Evolutionary conservation across 1,284 basidiomycete genomes (phyloP), one percentile per base, ranked within the genome.

Genomic region (Cryptococcus maquisensis): DNA sequence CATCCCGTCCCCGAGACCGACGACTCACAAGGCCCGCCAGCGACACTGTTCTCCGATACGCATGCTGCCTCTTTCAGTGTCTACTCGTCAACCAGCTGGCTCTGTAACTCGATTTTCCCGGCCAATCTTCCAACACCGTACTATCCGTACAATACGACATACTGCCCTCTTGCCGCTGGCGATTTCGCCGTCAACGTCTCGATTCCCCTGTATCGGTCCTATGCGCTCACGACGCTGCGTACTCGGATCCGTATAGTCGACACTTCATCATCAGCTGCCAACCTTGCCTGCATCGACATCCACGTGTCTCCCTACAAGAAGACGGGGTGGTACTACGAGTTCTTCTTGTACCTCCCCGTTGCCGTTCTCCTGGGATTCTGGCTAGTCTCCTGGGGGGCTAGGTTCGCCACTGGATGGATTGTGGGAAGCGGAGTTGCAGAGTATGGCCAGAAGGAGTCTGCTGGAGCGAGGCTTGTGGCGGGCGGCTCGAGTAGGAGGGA

Each of bases 221-320:
- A 89, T 70, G 83, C 85, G 20, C 79, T 97, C 37, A 87, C 87
- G 7, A 94, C 92, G 1, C 80, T 95, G 48, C 83, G 83, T 61
- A 96, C 93, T 1, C 84, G 85, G 26, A 77, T 98, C 32, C 86
- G 88, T 40, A 86, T 93, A 16, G 87, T 96, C 40, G 95, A 98
- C 76, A 86, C 91, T 0, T 85, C 79, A 18, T 65, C 66, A 9
- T 83, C 77, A 69, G 84, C 76, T 72, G 82, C 74, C 36, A 88
- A 92, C 61, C 81, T 97, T 32, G 78, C 90, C 1, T 98, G 95
- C 73, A 68, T 95, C 49, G 85, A 89, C 63, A 78, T 97, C 23
- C 73, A 80, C 40, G 86, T 87, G 2, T 92, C 91, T 2, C 88
- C 92, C 0, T 85, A 95, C 55, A 74, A 81, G 18, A 64, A 71